Evolutionary conservation across 2,329 filamentous ascomycete genomes (phyloP), one percentile per base, ranked within the genome.

Genomic region (Grosmannia clavigera): DNA sequence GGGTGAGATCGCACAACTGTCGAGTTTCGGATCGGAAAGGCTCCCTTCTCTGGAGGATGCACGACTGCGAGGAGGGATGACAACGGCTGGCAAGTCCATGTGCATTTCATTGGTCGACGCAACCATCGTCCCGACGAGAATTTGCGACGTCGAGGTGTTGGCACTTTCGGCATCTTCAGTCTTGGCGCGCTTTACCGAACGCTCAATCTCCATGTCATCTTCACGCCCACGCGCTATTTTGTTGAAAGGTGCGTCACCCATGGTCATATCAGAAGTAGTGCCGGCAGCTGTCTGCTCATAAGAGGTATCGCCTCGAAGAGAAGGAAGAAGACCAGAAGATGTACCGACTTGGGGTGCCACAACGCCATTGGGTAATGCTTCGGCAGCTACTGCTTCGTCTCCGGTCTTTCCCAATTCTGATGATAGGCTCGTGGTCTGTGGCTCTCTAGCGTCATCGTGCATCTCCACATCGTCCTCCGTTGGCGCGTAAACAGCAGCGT

Each of bases 151-250:
- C 70, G 67, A 25, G 11, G 31, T 65, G 9, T 65, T 59, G 7
- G 66, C 59, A 1, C 65, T 63, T 19, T 61, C 65, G 2, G 33
- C 43, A 12, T 64, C 71, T 38, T 76, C 74, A 1, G 89, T 87
- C 73, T 86, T 92, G 46, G 88, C 83, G 31, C 92, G 85, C 76
- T 96, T 96, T 1, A 90, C 82, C 19, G 82, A 82, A 58, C 86
- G 90, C 64, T 90, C 82, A 12, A 77, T 76, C 16, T 75, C 75
- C 1, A 76, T 76, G 64, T 95, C 90, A 5, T 90, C 85, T 61
- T 95, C 90, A 16, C 92, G 85, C 65, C 86, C 87, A 12, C 90
- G 84, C 1, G 89, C 79, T 14, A 87, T 69, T 73, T 92, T 92
- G 43, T 75, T 73, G 1, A 75, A 74, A 0, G 79, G 75, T 1